These are phyloP conservation scores for Pythium folliculosum DNA, from an alignment of 352 stramenopile genomes.

Conservation along the genomic window DNA sequence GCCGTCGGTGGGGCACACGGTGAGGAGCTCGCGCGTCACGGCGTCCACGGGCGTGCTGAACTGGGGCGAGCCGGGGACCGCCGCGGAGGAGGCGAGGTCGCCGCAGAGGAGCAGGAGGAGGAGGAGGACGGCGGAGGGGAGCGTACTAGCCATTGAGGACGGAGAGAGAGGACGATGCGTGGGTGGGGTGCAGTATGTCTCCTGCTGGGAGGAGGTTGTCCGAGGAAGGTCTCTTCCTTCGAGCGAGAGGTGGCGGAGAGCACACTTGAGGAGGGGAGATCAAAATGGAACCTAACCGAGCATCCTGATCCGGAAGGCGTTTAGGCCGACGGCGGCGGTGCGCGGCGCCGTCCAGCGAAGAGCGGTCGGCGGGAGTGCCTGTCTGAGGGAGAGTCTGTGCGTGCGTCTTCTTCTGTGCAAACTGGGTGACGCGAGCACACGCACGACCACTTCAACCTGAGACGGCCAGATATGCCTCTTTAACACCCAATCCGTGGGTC, in stretches of 20 bases:
- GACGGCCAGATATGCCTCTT: neutral
- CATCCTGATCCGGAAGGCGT: too few species aligned
- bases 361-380: too few species aligned
- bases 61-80: neutral
- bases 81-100: neutral
- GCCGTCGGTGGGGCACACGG: constrained; percentile 15
- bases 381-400: too few species aligned
- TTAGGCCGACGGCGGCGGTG: too few species aligned
- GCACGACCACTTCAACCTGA: constrained; percentile 1
- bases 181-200: too few species aligned
- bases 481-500: neutral
- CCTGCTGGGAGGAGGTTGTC: too few species aligned
- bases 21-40: constrained; percentile 3
- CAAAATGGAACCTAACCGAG: too few species aligned
- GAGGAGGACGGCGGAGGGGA: neutral
- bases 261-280: too few species aligned
- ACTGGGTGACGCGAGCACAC: neutral
- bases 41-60: neutral
- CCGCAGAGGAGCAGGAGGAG: neutral
- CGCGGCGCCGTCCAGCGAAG: too few species aligned
- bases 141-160: neutral
- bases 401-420: neutral
- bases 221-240: too few species aligned
- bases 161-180: too few species aligned
- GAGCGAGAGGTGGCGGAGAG: too few species aligned